Evolutionary conservation across 75 land plant species (phyloP).

Genomic region (Sequoiadendron giganteum): DNA sequence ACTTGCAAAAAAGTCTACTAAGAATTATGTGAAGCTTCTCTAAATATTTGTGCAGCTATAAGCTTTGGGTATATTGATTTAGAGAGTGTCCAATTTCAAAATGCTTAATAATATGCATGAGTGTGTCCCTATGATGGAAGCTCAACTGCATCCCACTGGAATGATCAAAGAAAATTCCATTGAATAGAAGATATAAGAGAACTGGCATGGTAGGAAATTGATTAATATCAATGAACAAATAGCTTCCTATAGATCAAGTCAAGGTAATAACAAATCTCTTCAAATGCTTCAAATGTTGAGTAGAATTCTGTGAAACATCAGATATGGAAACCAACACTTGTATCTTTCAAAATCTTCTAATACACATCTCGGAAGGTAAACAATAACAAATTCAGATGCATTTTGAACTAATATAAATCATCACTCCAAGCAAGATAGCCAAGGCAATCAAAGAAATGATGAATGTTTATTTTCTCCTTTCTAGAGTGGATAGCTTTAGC

Average conservation of each 20-base stretch:
- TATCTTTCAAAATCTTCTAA: neutral
- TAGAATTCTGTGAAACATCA: neutral
- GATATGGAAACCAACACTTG: neutral
- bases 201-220: neutral
- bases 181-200: neutral
- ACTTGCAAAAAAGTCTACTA: too few relatives aligned
- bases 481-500: slow-evolving; percentile 72
- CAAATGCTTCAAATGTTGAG: neutral
- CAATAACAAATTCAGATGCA: neutral
- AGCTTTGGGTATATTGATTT: slow-evolving; percentile 69
- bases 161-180: neutral
- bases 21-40: too few relatives aligned
- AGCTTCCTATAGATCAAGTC: neutral
- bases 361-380: neutral
- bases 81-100: slow-evolving; percentile 77
- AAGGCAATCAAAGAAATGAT: slow-evolving; percentile 72
- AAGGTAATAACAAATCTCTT: neutral
- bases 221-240: neutral
- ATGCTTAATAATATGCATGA: slow-evolving; percentile 81
- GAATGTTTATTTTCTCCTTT: slow-evolving; percentile 61
- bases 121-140: slow-evolving; percentile 64
- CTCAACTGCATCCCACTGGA: neutral
- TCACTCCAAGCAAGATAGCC: slow-evolving; percentile 26
- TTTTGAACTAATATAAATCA: neutral
- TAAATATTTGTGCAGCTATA: slow-evolving; percentile 25